A percentile compares a stretch with the other conserved stretches of the same genome.
These are phyloP conservation scores for Alternaria alternata DNA, from an alignment of 2,329 filamentous ascomycete genomes.

Conservation along the genomic window DNA sequence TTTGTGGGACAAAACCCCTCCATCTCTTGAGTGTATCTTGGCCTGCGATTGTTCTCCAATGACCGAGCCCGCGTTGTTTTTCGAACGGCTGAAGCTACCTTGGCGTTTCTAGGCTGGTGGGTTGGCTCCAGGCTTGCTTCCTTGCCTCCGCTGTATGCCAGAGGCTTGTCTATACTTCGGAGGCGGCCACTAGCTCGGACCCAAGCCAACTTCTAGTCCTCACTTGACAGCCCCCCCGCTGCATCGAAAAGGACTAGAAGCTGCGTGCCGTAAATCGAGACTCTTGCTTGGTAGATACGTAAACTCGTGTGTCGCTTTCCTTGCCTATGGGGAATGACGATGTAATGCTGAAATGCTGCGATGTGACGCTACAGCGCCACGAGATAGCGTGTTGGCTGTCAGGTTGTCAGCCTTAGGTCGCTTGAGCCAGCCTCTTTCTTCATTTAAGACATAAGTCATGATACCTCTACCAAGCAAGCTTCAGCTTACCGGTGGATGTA, in stretches of 20 bases:
- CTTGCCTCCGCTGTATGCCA: constrained; percentile 27
- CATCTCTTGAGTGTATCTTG: constrained; percentile 41
- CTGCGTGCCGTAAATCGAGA: constrained; percentile 3
- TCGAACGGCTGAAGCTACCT: constrained; percentile 26
- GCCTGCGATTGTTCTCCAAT: constrained; percentile 38
- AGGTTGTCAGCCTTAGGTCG: constrained; percentile 13
- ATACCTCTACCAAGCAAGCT: constrained; percentile 20
- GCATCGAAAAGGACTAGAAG: background rate
- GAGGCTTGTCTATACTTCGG: constrained; percentile 38
- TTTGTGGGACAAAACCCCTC: constrained; percentile 21
- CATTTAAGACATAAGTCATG: constrained; percentile 12
- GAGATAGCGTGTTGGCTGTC: constrained; percentile 19
- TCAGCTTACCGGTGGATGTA: constrained; percentile 13
- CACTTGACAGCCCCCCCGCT: background rate
- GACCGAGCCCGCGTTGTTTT: constrained; percentile 14
- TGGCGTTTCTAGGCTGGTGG: constrained; percentile 41
- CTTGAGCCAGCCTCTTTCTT: constrained; percentile 14
- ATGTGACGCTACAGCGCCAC: constrained; percentile 24
- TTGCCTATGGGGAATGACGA: constrained; percentile 1
- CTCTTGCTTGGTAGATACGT: constrained; percentile 17
- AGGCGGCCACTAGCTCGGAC: constrained; percentile 14
- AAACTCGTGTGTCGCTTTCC: constrained; percentile 12
- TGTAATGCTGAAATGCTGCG: background rate
- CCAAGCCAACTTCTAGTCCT: constrained; percentile 1
- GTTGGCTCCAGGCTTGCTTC: constrained; percentile 32